Percentiles rank a stretch among this genome's conserved stretches.
Conservation (phyloP, 371 early-diverging fungal species). For the Spraguea lophii region DNA sequence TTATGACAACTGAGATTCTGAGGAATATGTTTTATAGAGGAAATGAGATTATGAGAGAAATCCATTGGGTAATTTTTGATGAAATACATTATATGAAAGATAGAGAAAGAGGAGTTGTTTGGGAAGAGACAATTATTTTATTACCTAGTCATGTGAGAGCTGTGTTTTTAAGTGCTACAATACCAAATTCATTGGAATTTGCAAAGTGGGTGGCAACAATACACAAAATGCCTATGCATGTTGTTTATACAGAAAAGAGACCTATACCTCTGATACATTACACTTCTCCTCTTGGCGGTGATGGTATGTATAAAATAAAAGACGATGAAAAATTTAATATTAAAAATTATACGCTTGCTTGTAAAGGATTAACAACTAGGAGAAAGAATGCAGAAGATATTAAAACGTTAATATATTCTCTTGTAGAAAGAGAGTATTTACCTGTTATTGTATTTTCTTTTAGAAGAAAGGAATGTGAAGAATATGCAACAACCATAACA, state of each 20-base stretch:
- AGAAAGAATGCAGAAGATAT: neutral
- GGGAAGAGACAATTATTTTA: conserved; percentile 97
- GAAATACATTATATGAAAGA: conserved; percentile 97
- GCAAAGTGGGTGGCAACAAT: conserved; percentile 92
- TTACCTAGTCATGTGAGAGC: conserved; percentile 60
- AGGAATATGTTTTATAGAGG: conserved; percentile 94
- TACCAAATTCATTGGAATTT: conserved; percentile 98
- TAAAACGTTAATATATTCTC: neutral
- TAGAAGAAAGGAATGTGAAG: conserved; percentile 80
- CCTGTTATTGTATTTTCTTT: conserved; percentile 98
- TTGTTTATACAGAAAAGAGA: conserved; percentile 94
- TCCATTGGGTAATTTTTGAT: conserved; percentile 96
- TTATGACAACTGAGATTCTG: conserved; percentile 99
- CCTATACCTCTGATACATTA: conserved; percentile 85
- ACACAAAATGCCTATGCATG: conserved; percentile 84
- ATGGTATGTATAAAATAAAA: conserved; percentile 6
- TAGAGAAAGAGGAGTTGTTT: conserved; percentile 79
- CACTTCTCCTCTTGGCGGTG: conserved; percentile 12
- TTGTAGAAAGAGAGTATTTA: conserved; percentile 1
- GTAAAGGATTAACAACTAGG: neutral
- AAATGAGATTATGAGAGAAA: conserved; percentile 86
- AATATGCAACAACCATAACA: conserved; percentile 66
- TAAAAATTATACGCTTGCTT: neutral
- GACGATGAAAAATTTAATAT: neutral
- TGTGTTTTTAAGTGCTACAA: conserved; percentile 94